Evolutionary conservation across 192 early-diverging fungal genomes (phyloP).

Genomic region (Martensiomyces pterosporus): DNA sequence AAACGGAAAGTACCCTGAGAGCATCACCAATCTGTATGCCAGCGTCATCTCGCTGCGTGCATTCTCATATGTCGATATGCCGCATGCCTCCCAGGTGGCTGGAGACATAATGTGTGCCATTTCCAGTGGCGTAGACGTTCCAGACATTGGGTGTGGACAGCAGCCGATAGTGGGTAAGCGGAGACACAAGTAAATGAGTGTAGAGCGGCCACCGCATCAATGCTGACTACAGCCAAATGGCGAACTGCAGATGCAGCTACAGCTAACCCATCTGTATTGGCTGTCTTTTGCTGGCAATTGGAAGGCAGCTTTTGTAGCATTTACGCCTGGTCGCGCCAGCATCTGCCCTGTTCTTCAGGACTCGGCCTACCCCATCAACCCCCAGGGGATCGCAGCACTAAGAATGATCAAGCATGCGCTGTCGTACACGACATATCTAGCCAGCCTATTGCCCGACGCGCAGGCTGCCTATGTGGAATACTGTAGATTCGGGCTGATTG

Average conservation of each 20-base stretch:
- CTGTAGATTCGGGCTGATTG: not conserved
- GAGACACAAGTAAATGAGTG: not conserved
- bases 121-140: constrained; percentile 21
- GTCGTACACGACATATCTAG: constrained; percentile 11
- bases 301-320: too few relatives aligned
- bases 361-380: constrained; percentile 22
- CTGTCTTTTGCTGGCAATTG: too few relatives aligned
- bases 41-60: constrained; percentile 34
- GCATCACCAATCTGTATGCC: constrained; percentile 30
- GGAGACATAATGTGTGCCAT: constrained; percentile 43
- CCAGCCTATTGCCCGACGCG: constrained; percentile 25
- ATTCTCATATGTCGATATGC: constrained; percentile 38
- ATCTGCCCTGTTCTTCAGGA: constrained; percentile 45
- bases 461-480: constrained; percentile 21
- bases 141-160: constrained; percentile 43
- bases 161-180: constrained; percentile 24
- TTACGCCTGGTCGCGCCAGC: constrained; percentile 26
- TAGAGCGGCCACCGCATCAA: too few relatives aligned
- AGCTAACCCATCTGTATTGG: too few relatives aligned
- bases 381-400: constrained; percentile 37
- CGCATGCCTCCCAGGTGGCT: constrained; percentile 23
- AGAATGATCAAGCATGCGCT: constrained; percentile 28
- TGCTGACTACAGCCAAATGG: too few relatives aligned
- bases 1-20: constrained; percentile 18
- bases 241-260: too few relatives aligned